Conservation (phyloP, 1,139 yeast species). For the Yamadazyma kanchanaburiensis region DNA sequence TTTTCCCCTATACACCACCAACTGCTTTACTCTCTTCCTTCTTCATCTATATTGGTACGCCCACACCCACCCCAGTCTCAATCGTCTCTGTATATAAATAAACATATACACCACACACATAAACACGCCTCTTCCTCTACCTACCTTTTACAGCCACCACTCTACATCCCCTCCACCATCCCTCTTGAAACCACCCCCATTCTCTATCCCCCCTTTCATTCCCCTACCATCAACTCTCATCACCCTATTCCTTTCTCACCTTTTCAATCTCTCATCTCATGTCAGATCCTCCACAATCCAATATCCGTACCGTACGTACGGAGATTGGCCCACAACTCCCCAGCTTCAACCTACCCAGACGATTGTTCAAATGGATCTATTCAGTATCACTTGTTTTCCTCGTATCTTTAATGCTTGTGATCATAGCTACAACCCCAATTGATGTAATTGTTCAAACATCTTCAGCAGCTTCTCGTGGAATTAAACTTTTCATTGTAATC, state of each 20-base stretch:
- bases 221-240: no score
- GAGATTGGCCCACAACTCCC: constrained; percentile 14
- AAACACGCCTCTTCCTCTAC: neutral
- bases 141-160: neutral
- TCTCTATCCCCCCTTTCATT: neutral
- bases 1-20: no score
- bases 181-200: neutral
- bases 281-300: neutral
- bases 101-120: neutral
- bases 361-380: constrained; percentile 49
- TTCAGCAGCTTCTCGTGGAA: constrained; percentile 49
- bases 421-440: constrained; percentile 67
- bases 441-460: constrained; percentile 71
- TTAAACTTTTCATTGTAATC: constrained; percentile 74
- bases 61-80: no score
- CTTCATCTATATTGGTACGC: no score
- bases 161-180: neutral
- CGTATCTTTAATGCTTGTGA: constrained; percentile 48
- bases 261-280: no score
- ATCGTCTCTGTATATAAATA: no score
- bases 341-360: constrained; percentile 26
- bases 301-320: constrained; percentile 6
- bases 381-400: constrained; percentile 53
- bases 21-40: no score
- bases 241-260: no score